Conservation (phyloP, 225 moss, liverwort and hornwort genomes). For the Pleurozium schreberi region DNA sequence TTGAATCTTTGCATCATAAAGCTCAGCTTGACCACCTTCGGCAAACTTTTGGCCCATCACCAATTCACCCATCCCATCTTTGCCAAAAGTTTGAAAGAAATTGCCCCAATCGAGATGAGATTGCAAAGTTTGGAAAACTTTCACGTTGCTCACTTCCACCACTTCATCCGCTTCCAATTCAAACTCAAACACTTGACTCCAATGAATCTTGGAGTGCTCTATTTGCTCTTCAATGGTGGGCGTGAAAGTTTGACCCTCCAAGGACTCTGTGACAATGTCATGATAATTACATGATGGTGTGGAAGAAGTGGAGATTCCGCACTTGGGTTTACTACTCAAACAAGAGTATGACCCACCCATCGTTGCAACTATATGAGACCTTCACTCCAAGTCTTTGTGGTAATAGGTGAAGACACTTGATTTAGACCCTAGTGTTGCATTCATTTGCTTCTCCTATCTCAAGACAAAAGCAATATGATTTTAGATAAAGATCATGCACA, state of each 20-base stretch:
- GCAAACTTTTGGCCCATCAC: neutral
- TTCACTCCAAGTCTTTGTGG: neutral
- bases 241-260: fast-evolving
- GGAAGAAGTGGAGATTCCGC: neutral
- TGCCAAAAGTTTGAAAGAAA: neutral
- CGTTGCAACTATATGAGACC: neutral
- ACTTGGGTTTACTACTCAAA: neutral
- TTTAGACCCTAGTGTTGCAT: neutral
- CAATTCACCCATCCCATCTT: neutral
- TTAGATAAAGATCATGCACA: neutral
- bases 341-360: neutral
- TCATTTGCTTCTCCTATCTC: neutral
- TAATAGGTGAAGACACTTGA: neutral
- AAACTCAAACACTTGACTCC: neutral
- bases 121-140: neutral
- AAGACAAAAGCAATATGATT: neutral
- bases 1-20: neutral
- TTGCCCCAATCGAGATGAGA: neutral
- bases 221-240: neutral
- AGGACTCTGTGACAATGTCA: fast-evolving
- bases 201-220: neutral
- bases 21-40: neutral
- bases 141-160: neutral
- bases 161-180: fast-evolving
- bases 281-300: neutral